Percentiles rank a stretch among this genome's conserved stretches.
These are phyloP conservation scores for Cercis canadensis DNA, from an alignment of 306 rosid species.

Conservation along the genomic window DNA sequence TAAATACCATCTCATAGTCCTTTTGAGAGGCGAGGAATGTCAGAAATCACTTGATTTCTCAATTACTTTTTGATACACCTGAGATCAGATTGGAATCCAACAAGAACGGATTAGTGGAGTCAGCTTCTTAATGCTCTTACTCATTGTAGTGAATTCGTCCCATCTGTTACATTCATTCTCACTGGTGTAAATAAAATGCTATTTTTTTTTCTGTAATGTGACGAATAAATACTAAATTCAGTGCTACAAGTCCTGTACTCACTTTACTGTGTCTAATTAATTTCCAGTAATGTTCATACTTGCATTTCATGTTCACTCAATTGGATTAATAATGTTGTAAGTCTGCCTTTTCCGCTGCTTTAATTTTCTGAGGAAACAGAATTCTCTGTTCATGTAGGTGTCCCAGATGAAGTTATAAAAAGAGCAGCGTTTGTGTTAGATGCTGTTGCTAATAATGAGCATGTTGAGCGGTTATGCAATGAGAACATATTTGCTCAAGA, in stretches of 20 bases:
- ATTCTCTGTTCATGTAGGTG: slow-evolving; percentile 52
- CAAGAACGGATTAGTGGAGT: not conserved
- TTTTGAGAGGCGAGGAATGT: slow-evolving; percentile 5
- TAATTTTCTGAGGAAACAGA: slow-evolving; percentile 11
- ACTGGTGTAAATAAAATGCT: not conserved
- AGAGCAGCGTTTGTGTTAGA: slow-evolving; percentile 85
- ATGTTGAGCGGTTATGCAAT: slow-evolving; percentile 61
- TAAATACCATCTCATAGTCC: not conserved
- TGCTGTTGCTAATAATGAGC: slow-evolving; percentile 56
- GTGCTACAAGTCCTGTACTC: not conserved
- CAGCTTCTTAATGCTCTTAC: not conserved
- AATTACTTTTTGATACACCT: not conserved
- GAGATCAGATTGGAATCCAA: not conserved
- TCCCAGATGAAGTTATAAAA: slow-evolving; percentile 73
- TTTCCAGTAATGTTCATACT: not conserved
- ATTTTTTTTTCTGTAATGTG: not conserved
- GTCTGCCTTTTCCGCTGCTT: not conserved
- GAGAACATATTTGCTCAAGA: slow-evolving; percentile 70
- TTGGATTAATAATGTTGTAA: not conserved
- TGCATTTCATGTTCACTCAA: not conserved
- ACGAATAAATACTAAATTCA: not conserved
- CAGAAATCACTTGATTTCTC: not conserved
- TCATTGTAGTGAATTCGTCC: not conserved
- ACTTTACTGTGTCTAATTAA: not conserved
- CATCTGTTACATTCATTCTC: not conserved